phyloP scores from a whole-genome alignment of 768 basidiomycete genomes.

The Nidularia pulvinata region DNA sequence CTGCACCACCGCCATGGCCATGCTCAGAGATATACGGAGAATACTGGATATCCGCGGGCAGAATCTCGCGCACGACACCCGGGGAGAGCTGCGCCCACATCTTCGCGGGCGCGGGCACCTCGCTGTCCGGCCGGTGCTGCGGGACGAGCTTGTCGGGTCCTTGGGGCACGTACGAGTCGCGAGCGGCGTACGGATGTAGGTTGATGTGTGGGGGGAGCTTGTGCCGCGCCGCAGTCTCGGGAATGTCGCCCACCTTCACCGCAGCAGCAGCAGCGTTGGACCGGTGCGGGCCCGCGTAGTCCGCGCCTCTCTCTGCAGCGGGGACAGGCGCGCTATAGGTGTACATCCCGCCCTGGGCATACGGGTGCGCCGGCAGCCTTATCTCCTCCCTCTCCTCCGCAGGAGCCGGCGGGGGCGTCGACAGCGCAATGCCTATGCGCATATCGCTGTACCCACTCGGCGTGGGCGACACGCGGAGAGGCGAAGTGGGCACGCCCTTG shows the following conservation, averaged over 20 bases:
- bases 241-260: constrained; percentile 2
- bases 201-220: constrained; percentile 33
- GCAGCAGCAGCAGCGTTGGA: constrained; percentile 8
- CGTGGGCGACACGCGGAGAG: constrained; percentile 20
- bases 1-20: constrained; percentile 9
- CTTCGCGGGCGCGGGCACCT: constrained; percentile 37
- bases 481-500: constrained; percentile 7
- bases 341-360: constrained; percentile 41
- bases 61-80: constrained; percentile 39
- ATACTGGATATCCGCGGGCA: constrained; percentile 43
- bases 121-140: constrained; percentile 29
- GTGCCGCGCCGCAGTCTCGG: constrained; percentile 27
- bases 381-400: constrained; percentile 22
- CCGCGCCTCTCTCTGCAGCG: constrained; percentile 12
- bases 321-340: constrained; percentile 9
- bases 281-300: constrained; percentile 35
- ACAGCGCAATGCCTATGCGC: constrained; percentile 34
- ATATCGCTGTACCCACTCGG: constrained; percentile 26
- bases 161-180: constrained; percentile 23
- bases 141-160: constrained; percentile 31
- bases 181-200: constrained; percentile 42
- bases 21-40: constrained; percentile 36
- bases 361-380: constrained; percentile 42
- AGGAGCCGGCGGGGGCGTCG: constrained; percentile 27
- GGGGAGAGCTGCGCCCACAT: constrained; percentile 54